These are phyloP conservation scores for Tuber umbilicatum DNA, from an alignment of 495 filamentous ascomycete genomes.

Conservation along the genomic window DNA sequence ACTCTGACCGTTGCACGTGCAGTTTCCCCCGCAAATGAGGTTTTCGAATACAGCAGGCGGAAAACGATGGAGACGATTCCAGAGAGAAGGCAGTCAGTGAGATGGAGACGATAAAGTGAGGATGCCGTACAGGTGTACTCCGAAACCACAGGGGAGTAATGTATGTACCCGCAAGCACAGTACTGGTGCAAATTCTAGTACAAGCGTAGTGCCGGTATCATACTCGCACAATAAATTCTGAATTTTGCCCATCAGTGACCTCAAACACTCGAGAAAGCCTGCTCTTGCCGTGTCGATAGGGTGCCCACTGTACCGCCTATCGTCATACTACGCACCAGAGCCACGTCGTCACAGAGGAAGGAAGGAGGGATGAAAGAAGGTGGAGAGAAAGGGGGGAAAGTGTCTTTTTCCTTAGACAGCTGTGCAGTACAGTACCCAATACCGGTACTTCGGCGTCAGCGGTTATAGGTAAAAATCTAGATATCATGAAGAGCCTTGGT, in stretches of 20 bases:
- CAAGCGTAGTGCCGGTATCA: too few relatives aligned
- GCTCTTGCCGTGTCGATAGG: background rate
- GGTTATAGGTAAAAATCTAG: background rate
- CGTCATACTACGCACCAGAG: background rate
- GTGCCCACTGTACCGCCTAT: background rate
- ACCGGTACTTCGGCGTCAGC: background rate
- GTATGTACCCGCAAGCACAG: background rate
- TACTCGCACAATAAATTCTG: background rate
- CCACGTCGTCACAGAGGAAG: background rate
- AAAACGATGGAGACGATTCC: background rate
- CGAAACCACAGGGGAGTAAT: background rate
- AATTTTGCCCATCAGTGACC: background rate
- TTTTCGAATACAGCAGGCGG: background rate
- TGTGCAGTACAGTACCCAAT: background rate
- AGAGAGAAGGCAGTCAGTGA: background rate
- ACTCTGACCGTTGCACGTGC: background rate
- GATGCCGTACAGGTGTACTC: background rate
- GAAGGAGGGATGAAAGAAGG: background rate
- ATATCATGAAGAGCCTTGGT: background rate
- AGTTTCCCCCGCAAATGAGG: conserved; percentile 4
- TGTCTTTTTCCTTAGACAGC: background rate
- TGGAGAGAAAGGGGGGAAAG: background rate
- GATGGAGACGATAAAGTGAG: background rate
- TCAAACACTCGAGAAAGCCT: background rate
- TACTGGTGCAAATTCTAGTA: background rate